Evolutionary conservation across 164 flowering plant species (phyloP).

Genomic region (Vitis amurensis): DNA sequence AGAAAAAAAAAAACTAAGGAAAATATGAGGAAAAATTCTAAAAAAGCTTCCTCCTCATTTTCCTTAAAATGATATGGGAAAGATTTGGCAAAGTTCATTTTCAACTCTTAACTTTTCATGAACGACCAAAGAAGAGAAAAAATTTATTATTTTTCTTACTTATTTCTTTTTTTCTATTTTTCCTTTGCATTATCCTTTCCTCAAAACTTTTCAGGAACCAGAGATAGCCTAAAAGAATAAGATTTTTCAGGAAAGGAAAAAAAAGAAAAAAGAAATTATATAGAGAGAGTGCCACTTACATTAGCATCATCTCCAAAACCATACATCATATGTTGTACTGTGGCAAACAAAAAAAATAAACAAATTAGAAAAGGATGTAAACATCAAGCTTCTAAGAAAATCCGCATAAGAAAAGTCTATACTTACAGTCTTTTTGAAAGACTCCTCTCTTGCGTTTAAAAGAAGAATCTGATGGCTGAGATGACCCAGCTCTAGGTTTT

Average conservation of each 20-base stretch:
- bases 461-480: conserved; percentile 71
- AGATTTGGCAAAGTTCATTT: too few species aligned
- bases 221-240: not conserved
- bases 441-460: conserved; percentile 84
- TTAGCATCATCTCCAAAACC: conserved; percentile 87
- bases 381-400: not conserved
- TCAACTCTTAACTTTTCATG: too few species aligned
- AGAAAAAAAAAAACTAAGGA: too few species aligned
- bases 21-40: too few species aligned
- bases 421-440: conserved; percentile 87
- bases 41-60: too few species aligned
- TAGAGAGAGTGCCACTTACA: conserved; percentile 41
- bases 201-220: too few species aligned
- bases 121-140: too few species aligned
- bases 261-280: not conserved
- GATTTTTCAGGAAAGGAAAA: not conserved
- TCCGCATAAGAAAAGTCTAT: not conserved
- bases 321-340: conserved; percentile 99
- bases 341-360: conserved; percentile 9
- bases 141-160: too few species aligned
- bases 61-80: too few species aligned
- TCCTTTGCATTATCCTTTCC: too few species aligned
- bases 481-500: conserved; percentile 55
- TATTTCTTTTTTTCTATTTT: too few species aligned
- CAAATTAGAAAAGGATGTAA: not conserved